Base-by-base conservation (phyloP, 2,329 filamentous ascomycete species). In the Atkinsonella hypoxylon region DNA sequence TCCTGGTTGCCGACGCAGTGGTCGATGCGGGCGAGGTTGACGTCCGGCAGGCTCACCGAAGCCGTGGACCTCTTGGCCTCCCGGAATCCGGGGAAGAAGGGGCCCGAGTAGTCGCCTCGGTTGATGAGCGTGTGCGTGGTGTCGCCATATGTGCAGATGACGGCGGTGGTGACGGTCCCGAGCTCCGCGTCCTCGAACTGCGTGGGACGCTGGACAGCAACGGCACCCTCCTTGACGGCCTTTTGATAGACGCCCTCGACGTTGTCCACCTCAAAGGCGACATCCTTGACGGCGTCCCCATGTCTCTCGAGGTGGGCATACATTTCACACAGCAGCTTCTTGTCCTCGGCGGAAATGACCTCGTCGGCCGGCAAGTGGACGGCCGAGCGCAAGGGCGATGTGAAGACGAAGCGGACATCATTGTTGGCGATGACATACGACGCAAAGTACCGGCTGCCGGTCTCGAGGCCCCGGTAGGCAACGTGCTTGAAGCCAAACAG, bases 1-100 rank as follows among this genome's bases (percentile, higher is more conserved):
- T 89, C 85, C 73, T 96, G 90, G 74, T 97, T 96, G 57, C 91
- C 91, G 59, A 97, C 91, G 68, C 91, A 96, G 76, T 97, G 91
- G 71, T 97, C 91, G 70, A 97, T 89, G 58, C 81, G 81, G 54
- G 78, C 77, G 50, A 95, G 77, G 10, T 73, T 67, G 13, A 95
- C 78, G 0, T 70, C 60, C 0, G 89, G 88, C 20, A 88, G 71
- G 30, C 65, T 44, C 11, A 71, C 58, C 18, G 62, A 67, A 26
- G 66, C 62, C 2, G 67, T 64, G 52, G 64, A 57, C 49, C 64
- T 63, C 44, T 65, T 70, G 40, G 76, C 77, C 7, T 77, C 67
- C 43, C 82, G 79, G 73, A 85, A 97, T 9, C 89, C 89, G 0
- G 91, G 91, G 46, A 96, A 75, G 71, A 97, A 97, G 18, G 75